These are phyloP conservation scores for Coniochaeta prunicola DNA, from an alignment of 2,329 filamentous ascomycete genomes.

Conservation along the genomic window DNA sequence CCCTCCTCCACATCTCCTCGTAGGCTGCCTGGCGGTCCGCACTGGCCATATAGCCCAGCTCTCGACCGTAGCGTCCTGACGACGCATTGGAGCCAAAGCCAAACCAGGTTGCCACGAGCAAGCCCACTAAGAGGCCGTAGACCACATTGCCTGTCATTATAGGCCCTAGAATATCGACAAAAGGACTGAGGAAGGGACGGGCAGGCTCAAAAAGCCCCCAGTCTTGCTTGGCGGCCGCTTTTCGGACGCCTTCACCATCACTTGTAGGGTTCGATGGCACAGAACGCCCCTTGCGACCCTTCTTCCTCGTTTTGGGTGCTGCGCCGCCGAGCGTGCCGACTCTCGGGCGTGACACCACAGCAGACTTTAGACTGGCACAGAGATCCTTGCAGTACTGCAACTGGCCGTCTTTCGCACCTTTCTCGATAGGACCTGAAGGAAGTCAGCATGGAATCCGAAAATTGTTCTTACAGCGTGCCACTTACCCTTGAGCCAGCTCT, in stretches of 20 bases:
- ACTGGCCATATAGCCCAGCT: conserved; percentile 31
- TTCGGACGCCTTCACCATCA: conserved; percentile 30
- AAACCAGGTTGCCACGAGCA: conserved; percentile 71
- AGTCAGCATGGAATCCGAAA: background rate
- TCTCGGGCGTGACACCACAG: conserved; percentile 53
- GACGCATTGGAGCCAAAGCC: conserved; percentile 43
- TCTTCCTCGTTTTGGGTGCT: conserved; percentile 54
- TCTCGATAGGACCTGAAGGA: conserved; percentile 78
- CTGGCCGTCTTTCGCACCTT: conserved; percentile 88
- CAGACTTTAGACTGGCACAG: conserved; percentile 64
- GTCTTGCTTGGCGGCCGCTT: conserved; percentile 35
- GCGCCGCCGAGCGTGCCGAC: conserved; percentile 37
- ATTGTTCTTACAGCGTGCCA: conserved; percentile 2
- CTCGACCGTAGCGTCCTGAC: conserved; percentile 27
- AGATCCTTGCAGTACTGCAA: conserved; percentile 74
- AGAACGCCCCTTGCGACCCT: conserved; percentile 41
- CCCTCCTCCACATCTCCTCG: conserved; percentile 84
- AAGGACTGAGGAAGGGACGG: conserved; percentile 59
- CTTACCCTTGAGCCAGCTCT: conserved; percentile 94
- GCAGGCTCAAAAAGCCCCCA: conserved; percentile 84
- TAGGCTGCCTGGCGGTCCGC: conserved; percentile 74
- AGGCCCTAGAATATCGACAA: conserved; percentile 61
- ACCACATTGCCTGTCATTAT: conserved; percentile 71
- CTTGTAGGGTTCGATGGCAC: conserved; percentile 34
- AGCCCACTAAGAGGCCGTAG: conserved; percentile 64